These are phyloP conservation scores for Colletotrichum cereale DNA, from an alignment of 2,329 filamentous ascomycete genomes.

Conservation along the genomic window DNA sequence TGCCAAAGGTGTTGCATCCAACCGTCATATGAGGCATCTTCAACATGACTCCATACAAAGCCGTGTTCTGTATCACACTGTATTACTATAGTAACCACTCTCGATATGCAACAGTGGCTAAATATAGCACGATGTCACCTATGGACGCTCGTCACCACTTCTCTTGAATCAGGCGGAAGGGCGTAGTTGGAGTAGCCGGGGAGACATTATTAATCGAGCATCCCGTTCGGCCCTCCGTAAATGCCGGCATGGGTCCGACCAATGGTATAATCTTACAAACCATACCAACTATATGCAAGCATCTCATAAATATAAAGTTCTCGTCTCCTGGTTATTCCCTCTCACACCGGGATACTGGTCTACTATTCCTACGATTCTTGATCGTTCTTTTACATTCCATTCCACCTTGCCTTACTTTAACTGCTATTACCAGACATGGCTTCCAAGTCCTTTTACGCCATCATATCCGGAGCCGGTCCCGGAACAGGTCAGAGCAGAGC, in stretches of 20 bases:
- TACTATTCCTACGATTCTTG: neutral
- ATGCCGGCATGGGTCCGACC: constrained; percentile 38
- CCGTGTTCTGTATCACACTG: too few relatives aligned
- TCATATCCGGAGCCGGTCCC: constrained; percentile 79
- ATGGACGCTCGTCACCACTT: neutral
- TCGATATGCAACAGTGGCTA: too few relatives aligned
- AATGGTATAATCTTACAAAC: constrained; percentile 26
- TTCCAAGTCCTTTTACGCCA: constrained; percentile 65
- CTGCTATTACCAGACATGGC: constrained; percentile 42
- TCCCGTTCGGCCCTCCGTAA: constrained; percentile 29
- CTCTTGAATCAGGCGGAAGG: constrained; percentile 9
- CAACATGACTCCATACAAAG: neutral
- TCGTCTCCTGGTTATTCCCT: neutral
- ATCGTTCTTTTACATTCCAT: neutral
- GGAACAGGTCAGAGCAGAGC: constrained; percentile 65
- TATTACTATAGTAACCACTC: neutral
- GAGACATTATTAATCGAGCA: constrained; percentile 33
- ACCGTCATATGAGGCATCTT: neutral
- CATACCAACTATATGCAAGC: neutral
- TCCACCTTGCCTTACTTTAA: neutral
- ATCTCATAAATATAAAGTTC: constrained; percentile 15
- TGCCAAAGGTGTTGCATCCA: too few relatives aligned
- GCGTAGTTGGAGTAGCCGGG: constrained; percentile 22
- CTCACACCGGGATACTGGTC: neutral
- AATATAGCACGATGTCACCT: neutral